phyloP scores from a whole-genome alignment of 305 asterid species.

The Solanum hybrid region DNA sequence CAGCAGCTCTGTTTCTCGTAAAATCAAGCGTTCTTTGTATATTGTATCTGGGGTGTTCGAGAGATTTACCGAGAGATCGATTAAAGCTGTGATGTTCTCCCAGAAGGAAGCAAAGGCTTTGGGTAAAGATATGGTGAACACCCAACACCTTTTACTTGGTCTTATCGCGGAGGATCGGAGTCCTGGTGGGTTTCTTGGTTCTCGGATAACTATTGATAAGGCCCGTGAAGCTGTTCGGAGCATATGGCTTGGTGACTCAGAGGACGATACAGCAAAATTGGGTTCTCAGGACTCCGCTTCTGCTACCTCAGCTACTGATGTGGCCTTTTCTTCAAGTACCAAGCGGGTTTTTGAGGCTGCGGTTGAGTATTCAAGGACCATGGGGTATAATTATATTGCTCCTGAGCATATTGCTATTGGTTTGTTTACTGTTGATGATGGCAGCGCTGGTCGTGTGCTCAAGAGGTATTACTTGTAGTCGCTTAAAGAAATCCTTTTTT shows the following conservation, averaged over 20 bases:
- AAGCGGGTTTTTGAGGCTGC: slow-evolving; percentile 90
- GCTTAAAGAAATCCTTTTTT: no score
- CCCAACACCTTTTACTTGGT: slow-evolving; percentile 83
- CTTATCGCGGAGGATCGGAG: slow-evolving; percentile 85
- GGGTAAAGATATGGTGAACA: slow-evolving; percentile 62
- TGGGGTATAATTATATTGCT: slow-evolving; percentile 82
- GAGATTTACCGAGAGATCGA: slow-evolving; percentile 86
- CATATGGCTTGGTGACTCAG: slow-evolving; percentile 36
- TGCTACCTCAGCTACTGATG: slow-evolving; percentile 61
- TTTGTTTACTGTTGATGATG: slow-evolving; percentile 86
- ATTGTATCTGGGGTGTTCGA: slow-evolving; percentile 73
- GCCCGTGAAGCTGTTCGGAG: slow-evolving; percentile 74
- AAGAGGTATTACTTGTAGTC: slow-evolving; percentile 38
- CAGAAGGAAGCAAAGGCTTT: slow-evolving; percentile 79
- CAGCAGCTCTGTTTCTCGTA: slow-evolving; percentile 2
- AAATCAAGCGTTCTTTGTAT: slow-evolving; percentile 31
- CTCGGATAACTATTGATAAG: slow-evolving; percentile 54
- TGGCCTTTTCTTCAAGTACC: slow-evolving; percentile 59
- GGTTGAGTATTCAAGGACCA: slow-evolving; percentile 77
- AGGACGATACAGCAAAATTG: slow-evolving; percentile 7
- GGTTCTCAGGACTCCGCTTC: slow-evolving; percentile 11
- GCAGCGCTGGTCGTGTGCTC: slow-evolving; percentile 65
- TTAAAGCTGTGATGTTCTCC: slow-evolving; percentile 80
- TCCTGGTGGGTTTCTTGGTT: slow-evolving; percentile 66
- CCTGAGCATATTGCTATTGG: slow-evolving; percentile 96